Evolutionary conservation across 1,284 basidiomycete genomes (phyloP), one percentile per base, ranked within the genome.

Genomic region (Moniliophthora roreri): DNA sequence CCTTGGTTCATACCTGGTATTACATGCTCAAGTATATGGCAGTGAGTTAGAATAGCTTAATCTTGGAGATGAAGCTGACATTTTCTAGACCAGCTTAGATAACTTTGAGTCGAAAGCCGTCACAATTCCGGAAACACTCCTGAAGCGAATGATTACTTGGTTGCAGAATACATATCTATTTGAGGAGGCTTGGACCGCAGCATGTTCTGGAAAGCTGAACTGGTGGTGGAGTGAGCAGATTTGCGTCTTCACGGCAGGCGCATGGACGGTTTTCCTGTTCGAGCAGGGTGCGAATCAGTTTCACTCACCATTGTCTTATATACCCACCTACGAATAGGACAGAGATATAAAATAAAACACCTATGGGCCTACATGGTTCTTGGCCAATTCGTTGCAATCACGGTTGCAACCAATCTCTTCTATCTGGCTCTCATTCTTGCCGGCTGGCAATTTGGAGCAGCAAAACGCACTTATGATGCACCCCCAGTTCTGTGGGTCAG

Each of bases 211-310:
- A 10, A 65, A 71, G 0, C 56, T 75, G 18, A 82, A 80, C 48
- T 90, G 87, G 86, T 89, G 86, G 87, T 87, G 85, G 84, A 84
- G 81, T 60, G 81, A 84, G 62, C 85, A 85, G 64, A 73, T 91
- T 24, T 90, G 87, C 64, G 68, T 85, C 10, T 86, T 81, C 67
- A 88, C 87, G 1, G 81, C 81, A 2, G 82, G 82, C 0, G 67
- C 80, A 28, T 86, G 85, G 78, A 84, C 84, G 0, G 69, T 82
- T 0, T 78, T 87, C 52, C 65, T 90, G 4, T 75, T 73, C 36
- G 68, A 70, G 5, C 78, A 88, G 73, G 80, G 86, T 85, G 56
- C 50, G 74, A 36, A 8, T 38, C 23, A 11, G 36, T 35, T 39
- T 37, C 21, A 23, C 15, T 16, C 6, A 20, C 13, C 26, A 41